Conservation (phyloP, 2,329 filamentous ascomycete genomes). For the Tolypocladium pustulatum region DNA sequence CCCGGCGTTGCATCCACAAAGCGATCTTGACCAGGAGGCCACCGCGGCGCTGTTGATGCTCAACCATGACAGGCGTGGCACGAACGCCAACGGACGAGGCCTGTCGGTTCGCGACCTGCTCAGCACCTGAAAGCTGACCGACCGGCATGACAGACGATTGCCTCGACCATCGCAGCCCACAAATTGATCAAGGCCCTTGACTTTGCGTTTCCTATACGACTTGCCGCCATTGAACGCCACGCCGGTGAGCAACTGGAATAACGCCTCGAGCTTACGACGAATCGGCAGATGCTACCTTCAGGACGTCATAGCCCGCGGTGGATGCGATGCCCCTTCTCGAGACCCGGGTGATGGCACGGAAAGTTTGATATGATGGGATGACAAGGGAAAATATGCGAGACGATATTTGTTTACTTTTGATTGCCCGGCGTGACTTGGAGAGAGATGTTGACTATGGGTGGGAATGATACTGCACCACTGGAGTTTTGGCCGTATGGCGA, state of each 20-base stretch:
- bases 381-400: not conserved
- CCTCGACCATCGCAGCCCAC: not conserved
- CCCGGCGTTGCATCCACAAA: slow-evolving; percentile 43
- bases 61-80: slow-evolving; percentile 61
- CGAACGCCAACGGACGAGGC: slow-evolving; percentile 26
- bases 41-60: slow-evolving; percentile 83
- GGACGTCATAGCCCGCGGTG: not conserved
- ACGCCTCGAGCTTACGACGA: not conserved
- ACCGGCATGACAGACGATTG: not conserved
- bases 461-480: not conserved
- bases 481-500: not conserved
- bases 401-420: not conserved
- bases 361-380: not conserved
- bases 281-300: not conserved
- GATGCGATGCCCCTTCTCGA: slow-evolving; percentile 1
- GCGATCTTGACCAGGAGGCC: slow-evolving; percentile 62
- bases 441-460: not conserved
- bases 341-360: not conserved
- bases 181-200: not conserved
- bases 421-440: not conserved
- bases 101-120: slow-evolving; percentile 46
- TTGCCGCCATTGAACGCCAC: not conserved
- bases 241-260: not conserved
- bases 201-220: not conserved
- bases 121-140: slow-evolving; percentile 29